Percentiles rank a stretch among this genome's conserved stretches.
Evolutionary conservation across 495 filamentous ascomycete genomes (phyloP).

Genomic region (Glarea lozoyensis): DNA sequence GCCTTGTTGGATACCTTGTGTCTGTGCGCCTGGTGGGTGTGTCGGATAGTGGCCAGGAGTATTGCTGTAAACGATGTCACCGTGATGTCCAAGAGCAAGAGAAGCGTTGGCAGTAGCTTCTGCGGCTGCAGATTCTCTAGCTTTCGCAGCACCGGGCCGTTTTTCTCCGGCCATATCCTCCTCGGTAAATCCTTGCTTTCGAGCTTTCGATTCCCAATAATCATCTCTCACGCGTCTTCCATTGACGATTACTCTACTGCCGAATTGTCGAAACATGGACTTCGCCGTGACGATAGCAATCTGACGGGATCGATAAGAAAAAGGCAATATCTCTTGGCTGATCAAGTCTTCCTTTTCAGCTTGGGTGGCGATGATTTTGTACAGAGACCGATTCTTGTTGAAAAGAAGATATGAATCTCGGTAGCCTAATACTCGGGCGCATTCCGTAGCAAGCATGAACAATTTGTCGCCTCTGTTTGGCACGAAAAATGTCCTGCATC

Average conservation of each 20-base stretch:
- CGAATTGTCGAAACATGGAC: constrained; percentile 99
- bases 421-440: constrained; percentile 88
- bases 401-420: constrained; percentile 96
- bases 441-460: constrained; percentile 98
- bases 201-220: constrained; percentile 96
- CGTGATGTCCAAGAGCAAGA: constrained; percentile 51
- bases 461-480: constrained; percentile 84
- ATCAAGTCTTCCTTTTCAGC: constrained; percentile 95
- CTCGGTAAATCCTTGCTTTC: constrained; percentile 97
- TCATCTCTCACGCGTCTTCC: constrained; percentile 91
- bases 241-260: constrained; percentile 84
- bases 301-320: constrained; percentile 95
- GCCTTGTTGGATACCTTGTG: constrained; percentile 60
- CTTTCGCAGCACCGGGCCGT: constrained; percentile 82
- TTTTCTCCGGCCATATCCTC: constrained; percentile 96
- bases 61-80: constrained; percentile 75
- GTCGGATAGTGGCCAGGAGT: constrained; percentile 50
- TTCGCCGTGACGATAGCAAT: constrained; percentile 98
- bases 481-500: constrained; percentile 88
- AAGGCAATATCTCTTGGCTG: constrained; percentile 87
- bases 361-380: constrained; percentile 97
- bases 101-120: constrained; percentile 32
- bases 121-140: constrained; percentile 67
- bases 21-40: constrained; percentile 53
- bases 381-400: constrained; percentile 96